Percentiles rank a stretch among this genome's conserved stretches.
These are phyloP conservation scores for Penicillium rolfsii DNA, from an alignment of 2,329 filamentous ascomycete genomes.

Conservation along the genomic window DNA sequence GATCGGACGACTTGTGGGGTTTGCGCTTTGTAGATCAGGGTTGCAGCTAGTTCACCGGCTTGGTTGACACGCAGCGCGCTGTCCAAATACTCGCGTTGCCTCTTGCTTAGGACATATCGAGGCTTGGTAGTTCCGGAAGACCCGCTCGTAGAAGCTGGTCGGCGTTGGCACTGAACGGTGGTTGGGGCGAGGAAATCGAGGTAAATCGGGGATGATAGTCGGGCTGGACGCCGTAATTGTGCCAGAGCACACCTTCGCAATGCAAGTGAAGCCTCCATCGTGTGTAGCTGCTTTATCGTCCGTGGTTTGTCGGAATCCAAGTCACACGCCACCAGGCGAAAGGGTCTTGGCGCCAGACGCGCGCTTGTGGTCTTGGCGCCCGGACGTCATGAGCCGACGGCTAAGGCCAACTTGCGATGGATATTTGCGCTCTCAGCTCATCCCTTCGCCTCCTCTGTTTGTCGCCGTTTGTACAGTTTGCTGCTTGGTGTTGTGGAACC, in stretches of 20 bases:
- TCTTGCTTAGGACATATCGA: conserved; percentile 64
- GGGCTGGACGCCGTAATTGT: conserved; percentile 16
- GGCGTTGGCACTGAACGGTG: conserved; percentile 31
- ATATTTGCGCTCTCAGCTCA: conserved; percentile 25
- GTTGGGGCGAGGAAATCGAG: conserved; percentile 45
- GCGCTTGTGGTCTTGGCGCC: conserved; percentile 39
- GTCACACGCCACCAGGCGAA: conserved; percentile 5
- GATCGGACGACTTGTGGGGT: conserved; percentile 76
- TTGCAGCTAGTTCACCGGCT: conserved; percentile 94
- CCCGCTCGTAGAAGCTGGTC: conserved; percentile 32
- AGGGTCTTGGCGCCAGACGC: conserved; percentile 31
- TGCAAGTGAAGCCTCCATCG: conserved; percentile 31
- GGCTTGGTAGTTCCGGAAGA: conserved; percentile 36
- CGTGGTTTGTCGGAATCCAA: background rate
- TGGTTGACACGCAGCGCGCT: conserved; percentile 92
- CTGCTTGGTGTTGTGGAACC: background rate
- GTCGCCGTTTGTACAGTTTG: conserved; percentile 19
- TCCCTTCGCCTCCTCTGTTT: conserved; percentile 16
- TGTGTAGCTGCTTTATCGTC: conserved; percentile 1
- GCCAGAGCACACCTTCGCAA: conserved; percentile 28
- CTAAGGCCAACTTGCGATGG: conserved; percentile 30
- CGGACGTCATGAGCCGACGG: conserved; percentile 37
- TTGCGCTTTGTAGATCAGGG: conserved; percentile 89
- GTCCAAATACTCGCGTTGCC: conserved; percentile 75
- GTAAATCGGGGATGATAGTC: conserved; percentile 29